Base-by-base conservation (phyloP, 2,329 filamentous ascomycete genomes). In the Fusarium drepaniforme region DNA sequence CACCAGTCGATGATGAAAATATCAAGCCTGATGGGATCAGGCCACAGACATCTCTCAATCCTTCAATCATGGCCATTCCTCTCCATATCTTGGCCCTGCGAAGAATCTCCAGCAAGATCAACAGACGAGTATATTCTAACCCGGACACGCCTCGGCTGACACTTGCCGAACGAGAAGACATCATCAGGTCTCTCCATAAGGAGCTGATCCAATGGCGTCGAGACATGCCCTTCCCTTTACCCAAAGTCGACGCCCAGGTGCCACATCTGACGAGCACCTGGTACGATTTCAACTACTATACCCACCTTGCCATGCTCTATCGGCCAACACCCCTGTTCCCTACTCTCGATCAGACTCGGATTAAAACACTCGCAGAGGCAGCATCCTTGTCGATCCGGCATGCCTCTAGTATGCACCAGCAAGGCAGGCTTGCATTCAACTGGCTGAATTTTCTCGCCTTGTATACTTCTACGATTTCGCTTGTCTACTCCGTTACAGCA, bases 271-370 rank as follows among this genome's bases (percentile, higher is more conserved):
- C 77, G 46, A 85, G 81, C 9, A 82, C 77, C 66, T 87, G 85
- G 86, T 87, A 84, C 72, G 85, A 87, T 64, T 82, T 86, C 53
- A 87, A 87, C 74, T 87, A 85, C 73, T 86, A 87, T 71, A 85
- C 82, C 0, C 85, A 87, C 59, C 74, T 86, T 1, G 82, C 82
- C 15, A 83, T 85, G 77, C 76, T 87, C 5, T 87, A 87, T 72
- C 78, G 85, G 4, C 86, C 85, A 1, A 86, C 85, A 1, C 84
- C 85, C 1, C 69, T 86, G 0, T 83, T 80, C 25, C 85, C 85
- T 3, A 80, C 79, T 1, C 75, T 85, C 28, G 82, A 84, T 67
- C 63, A 78, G 11, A 61, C 74, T 6, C 80, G 81, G 40, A 80
- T 86, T 42, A 82, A 83, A 51, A 78, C 82, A 0, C 79, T 87